Base-by-base conservation (phyloP, 805 yeast species). In the Saccharomycopsis sp. region DNA sequence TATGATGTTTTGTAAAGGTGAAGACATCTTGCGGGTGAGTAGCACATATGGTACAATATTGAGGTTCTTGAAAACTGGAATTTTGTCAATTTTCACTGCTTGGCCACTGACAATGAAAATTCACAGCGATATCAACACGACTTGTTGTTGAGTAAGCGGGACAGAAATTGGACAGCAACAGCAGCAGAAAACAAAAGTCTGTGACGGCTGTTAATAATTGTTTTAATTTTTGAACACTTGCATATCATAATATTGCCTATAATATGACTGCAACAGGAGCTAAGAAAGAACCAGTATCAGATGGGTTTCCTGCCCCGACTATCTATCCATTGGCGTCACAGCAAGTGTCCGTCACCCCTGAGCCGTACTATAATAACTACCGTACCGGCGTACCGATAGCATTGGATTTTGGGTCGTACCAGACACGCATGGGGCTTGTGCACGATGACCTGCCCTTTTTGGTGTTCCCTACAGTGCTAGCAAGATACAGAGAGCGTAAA, bases 401-500 rank as follows among this genome's bases (percentile, higher is more conserved):
- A 14, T 75, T 94, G 8, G 99, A 94, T 71, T 75, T 94, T 56
- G 99, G 98, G 1, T 73, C 89, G 5, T 76, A 81, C 51, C 68
- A 73, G 24, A 71, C 83, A 50, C 77, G 87, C 64, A 76, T 82
- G 1, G 95, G 95, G 0, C 72, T 82, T 57, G 76, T 84, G 15
- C 77, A 75, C 52, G 55, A 70, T 0, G 15, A 61, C 2, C 58
- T 68, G 57, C 86, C 91, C n/a, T 70, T 81, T n/a, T 77, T 84
- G 63, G 77, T 77, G 23, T 89, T 88, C 64, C 87, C 95, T 1
- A 78, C 87, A 0, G 69, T 84, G 24, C 75, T 88, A 24, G 80
- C 97, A 14, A 79, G 87, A 57, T 87, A 79, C 66, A 79, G 97
- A 63, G 98, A 92, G 65, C 77, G 97, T 24, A 86, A 84, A 66